A percentile compares a stretch with the other conserved stretches of the same genome.
These are phyloP conservation scores for Plasmodium vivax DNA, from an alignment of 169 alveolate species.

Conservation along the genomic window DNA sequence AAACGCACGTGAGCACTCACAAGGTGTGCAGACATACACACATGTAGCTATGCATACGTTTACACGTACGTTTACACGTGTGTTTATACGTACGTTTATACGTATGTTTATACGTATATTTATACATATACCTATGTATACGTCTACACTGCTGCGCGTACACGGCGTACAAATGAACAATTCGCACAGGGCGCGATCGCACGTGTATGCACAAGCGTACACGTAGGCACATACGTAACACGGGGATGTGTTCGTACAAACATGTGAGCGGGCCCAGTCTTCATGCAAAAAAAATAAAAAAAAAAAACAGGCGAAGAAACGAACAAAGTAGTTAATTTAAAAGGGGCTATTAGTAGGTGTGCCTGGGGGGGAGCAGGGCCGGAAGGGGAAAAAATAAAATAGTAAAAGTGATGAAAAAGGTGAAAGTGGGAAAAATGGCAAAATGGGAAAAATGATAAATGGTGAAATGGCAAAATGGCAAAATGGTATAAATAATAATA, in stretches of 20 bases:
- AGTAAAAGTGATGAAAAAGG: neutral
- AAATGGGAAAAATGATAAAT: neutral
- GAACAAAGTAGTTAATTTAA: neutral
- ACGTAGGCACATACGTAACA: neutral
- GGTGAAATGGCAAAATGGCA: neutral
- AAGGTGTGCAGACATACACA: neutral
- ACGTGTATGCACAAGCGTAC: neutral
- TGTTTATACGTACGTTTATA: too few relatives aligned
- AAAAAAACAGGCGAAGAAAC: neutral
- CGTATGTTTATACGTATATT: neutral
- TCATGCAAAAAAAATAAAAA: neutral
- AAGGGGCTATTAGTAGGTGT: neutral
- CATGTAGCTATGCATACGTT: neutral
- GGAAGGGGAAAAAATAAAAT: neutral
- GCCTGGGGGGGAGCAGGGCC: neutral
- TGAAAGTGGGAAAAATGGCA: too few relatives aligned
- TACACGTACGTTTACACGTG: neutral
- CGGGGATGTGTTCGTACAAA: neutral
- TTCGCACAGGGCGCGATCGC: neutral
- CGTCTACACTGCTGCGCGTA: neutral
- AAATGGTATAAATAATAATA: too few relatives aligned
- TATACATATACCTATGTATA: neutral
- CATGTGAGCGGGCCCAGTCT: neutral
- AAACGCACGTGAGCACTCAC: neutral
- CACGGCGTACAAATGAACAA: neutral